Base-by-base conservation (phyloP, 129 eudicot species). In the Scalesia atractyloides region DNA sequence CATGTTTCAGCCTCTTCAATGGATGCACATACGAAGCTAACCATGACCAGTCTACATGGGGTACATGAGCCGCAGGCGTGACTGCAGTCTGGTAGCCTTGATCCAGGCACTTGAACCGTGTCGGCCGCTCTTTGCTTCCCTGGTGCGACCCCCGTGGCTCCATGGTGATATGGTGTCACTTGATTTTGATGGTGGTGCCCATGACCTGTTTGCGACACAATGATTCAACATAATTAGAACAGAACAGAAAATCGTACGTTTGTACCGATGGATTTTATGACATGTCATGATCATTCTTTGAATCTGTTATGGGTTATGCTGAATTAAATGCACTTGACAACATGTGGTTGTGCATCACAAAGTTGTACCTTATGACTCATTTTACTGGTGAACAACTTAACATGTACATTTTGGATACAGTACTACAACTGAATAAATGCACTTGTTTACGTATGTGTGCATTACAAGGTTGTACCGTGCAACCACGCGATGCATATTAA, bases 31-130 rank as follows among this genome's bases (percentile, higher is more conserved):
- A 90, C 87, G 63, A 88, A 94, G 89, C 98, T 90, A 48, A 94
- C 98, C 96, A 90, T 88, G 19, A 90, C 97, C 50, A 94, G 76
- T 47, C 93, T 79, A 69, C 98, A 94, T 1, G 98, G 98, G 22
- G 96, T 64, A 74, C 98, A 94, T 13, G 97, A 90, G 16, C 98
- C 98, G 50, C 98, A 94, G 0, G 98, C 98, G 68, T 94, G 98
- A 5, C 91, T 82, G 67, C 98, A 94, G 66, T 94, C 97, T 13
- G 98, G 98, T 70, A 94, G 77, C 66, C 80, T 83, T 39, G 98
- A 94, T 44, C 98, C 98, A 10, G 93, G 92, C 18, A 90, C 66
- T 63, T 82, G 85, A 33, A 87, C 85, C 5, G 95, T 70, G 15
- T 84, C 93, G 1, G 82, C 73, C 60, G 3, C 66, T 60, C 77